A percentile compares a stretch with the other conserved stretches of the same genome.
Evolutionary conservation across 2,329 filamentous ascomycete genomes (phyloP).

Genomic region (Byssoonygena ceratinophila): DNA sequence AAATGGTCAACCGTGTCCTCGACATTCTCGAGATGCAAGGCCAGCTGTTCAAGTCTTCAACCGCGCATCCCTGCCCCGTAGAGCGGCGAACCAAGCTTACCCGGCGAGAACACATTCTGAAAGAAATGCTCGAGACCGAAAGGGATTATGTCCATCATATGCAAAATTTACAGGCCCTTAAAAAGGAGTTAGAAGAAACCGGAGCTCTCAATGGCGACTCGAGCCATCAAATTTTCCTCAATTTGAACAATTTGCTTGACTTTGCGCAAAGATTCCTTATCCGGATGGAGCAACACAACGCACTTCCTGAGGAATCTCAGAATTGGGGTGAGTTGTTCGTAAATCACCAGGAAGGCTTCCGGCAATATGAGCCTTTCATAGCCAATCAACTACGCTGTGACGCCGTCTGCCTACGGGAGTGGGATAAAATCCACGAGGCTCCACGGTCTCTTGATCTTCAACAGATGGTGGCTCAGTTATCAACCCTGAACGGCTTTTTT

Average conservation of each 20-base stretch:
- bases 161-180: constrained; percentile 84
- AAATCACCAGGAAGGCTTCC: constrained; percentile 73
- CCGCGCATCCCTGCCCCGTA: constrained; percentile 40
- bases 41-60: constrained; percentile 56
- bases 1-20: constrained; percentile 84
- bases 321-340: constrained; percentile 93
- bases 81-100: constrained; percentile 48
- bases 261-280: constrained; percentile 94
- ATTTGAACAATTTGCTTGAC: constrained; percentile 87
- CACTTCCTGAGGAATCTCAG: constrained; percentile 62
- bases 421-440: constrained; percentile 71
- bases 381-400: constrained; percentile 91
- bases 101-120: constrained; percentile 77
- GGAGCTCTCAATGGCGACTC: constrained; percentile 80
- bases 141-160: constrained; percentile 96
- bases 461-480: constrained; percentile 74
- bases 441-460: constrained; percentile 53
- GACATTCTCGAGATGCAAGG: constrained; percentile 73
- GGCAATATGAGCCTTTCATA: constrained; percentile 93
- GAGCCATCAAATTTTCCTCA: constrained; percentile 90
- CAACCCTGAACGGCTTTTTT: constrained; percentile 81
- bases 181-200: constrained; percentile 77
- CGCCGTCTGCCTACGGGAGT: constrained; percentile 69
- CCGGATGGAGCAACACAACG: constrained; percentile 89
- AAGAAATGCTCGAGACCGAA: constrained; percentile 87